Evolutionary conservation across 495 filamentous ascomycete species (phyloP).

Genomic region (Aspergillus biplanus): DNA sequence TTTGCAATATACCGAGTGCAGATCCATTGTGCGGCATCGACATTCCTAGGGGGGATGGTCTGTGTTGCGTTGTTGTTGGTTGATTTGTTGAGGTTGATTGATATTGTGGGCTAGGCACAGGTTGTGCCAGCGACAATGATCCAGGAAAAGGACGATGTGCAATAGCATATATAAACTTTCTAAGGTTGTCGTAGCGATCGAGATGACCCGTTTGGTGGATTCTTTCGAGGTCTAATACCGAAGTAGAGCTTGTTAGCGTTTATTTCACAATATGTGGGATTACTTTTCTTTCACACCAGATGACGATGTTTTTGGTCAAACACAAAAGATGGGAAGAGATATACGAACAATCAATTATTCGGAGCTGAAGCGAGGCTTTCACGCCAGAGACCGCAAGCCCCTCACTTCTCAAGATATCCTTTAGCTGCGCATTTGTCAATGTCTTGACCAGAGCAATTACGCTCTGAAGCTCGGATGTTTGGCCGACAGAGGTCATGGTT

Average conservation of each 20-base stretch:
- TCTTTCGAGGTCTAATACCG: constrained; percentile 39
- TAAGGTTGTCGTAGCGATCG: constrained; percentile 39
- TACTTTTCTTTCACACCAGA: not conserved
- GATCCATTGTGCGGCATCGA: constrained; percentile 40
- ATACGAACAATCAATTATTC: constrained; percentile 75
- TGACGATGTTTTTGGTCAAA: constrained; percentile 4
- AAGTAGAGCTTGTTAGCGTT: constrained; percentile 3
- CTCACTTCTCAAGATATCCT: constrained; percentile 70
- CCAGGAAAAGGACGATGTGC: constrained; percentile 33
- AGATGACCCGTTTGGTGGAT: constrained; percentile 37
- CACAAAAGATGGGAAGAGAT: constrained; percentile 20
- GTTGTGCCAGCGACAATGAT: constrained; percentile 27
- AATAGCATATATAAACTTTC: constrained; percentile 35
- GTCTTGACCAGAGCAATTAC: constrained; percentile 56
- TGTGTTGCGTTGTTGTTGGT: constrained; percentile 32
- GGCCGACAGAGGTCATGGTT: constrained; percentile 53
- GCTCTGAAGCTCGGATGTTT: constrained; percentile 39
- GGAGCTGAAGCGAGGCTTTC: constrained; percentile 76
- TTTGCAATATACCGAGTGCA: constrained; percentile 33
- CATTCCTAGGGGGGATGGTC: constrained; percentile 30
- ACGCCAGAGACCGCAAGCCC: constrained; percentile 74
- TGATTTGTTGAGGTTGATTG: constrained; percentile 30
- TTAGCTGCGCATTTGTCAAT: constrained; percentile 72
- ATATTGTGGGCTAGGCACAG: constrained; percentile 33
- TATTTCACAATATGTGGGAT: not conserved